These are phyloP conservation scores for Saccharomyces hybrid DNA, from an alignment of 1,139 yeast species.

Conservation along the genomic window DNA sequence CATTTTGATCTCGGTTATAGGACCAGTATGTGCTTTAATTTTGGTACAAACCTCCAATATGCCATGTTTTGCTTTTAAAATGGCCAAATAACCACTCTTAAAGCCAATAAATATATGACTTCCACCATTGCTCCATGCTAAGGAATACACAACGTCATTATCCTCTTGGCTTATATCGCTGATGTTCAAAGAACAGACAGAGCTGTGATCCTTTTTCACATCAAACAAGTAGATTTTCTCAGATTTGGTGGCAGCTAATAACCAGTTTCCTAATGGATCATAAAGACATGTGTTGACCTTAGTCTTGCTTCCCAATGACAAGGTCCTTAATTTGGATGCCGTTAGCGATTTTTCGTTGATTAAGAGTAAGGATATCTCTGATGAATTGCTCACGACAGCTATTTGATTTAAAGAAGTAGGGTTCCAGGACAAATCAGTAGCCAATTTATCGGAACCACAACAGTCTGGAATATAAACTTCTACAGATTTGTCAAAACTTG, in stretches of 20 bases:
- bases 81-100: constrained; percentile 31
- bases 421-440: constrained; percentile 53
- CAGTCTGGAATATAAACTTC: constrained; percentile 34
- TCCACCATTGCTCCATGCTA: constrained; percentile 33
- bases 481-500: constrained; percentile 10
- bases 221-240: constrained; percentile 26
- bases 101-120: constrained; percentile 28
- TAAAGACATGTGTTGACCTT: constrained; percentile 39
- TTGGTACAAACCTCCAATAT: constrained; percentile 23
- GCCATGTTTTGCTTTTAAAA: background rate
- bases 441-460: constrained; percentile 43
- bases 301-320: constrained; percentile 29
- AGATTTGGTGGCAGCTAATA: constrained; percentile 42
- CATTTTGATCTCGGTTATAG: constrained; percentile 43
- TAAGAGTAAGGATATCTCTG: constrained; percentile 52
- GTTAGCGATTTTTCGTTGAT: constrained; percentile 35
- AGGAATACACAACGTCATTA: constrained; percentile 13
- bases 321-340: constrained; percentile 31
- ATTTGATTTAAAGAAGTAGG: constrained; percentile 46
- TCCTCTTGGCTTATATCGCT: constrained; percentile 6
- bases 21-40: constrained; percentile 46
- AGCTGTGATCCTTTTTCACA: constrained; percentile 14
- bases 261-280: constrained; percentile 42
- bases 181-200: constrained; percentile 13
- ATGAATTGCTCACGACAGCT: constrained; percentile 55